Conservation (phyloP, 805 yeast species). For the Kregervanrija fluxuum region DNA sequence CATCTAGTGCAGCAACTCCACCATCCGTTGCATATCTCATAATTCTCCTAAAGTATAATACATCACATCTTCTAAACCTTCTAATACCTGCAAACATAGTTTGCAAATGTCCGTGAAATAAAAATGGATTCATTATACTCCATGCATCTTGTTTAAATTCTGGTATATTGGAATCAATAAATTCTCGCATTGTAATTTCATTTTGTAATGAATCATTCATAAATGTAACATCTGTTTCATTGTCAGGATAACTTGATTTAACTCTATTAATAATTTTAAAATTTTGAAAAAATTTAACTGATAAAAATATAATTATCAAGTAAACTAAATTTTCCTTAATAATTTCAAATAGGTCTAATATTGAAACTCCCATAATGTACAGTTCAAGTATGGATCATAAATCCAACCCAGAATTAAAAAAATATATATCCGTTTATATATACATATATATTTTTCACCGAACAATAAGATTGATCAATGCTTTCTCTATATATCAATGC, state of each 20-base stretch:
- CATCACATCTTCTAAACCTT: slow-evolving; percentile 42
- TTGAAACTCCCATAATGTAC: no score
- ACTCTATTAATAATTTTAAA: slow-evolving; percentile 8
- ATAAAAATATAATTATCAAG: no score
- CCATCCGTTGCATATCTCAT: slow-evolving; percentile 53
- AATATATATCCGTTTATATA: neutral
- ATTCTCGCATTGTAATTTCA: slow-evolving; percentile 13
- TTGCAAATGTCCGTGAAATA: slow-evolving; percentile 71
- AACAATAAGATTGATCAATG: neutral
- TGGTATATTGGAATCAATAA: slow-evolving; percentile 26
- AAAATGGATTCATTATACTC: slow-evolving; percentile 53
- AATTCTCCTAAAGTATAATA: slow-evolving; percentile 70
- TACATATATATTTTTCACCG: neutral
- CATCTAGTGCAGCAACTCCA: slow-evolving; percentile 70
- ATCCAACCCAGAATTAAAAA: neutral
- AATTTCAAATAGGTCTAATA: no score
- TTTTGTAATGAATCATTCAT: neutral
- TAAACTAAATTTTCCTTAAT: no score
- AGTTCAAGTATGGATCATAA: no score
- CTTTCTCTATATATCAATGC: neutral
- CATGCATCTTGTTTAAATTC: slow-evolving; percentile 40
- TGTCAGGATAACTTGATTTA: slow-evolving; percentile 9
- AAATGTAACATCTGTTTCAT: slow-evolving; percentile 5
- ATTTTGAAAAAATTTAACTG: slow-evolving; percentile 1
- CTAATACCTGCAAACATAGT: slow-evolving; percentile 61